Evolutionary conservation across 345 rosid species (phyloP).

Genomic region (Dovyalis caffra): DNA sequence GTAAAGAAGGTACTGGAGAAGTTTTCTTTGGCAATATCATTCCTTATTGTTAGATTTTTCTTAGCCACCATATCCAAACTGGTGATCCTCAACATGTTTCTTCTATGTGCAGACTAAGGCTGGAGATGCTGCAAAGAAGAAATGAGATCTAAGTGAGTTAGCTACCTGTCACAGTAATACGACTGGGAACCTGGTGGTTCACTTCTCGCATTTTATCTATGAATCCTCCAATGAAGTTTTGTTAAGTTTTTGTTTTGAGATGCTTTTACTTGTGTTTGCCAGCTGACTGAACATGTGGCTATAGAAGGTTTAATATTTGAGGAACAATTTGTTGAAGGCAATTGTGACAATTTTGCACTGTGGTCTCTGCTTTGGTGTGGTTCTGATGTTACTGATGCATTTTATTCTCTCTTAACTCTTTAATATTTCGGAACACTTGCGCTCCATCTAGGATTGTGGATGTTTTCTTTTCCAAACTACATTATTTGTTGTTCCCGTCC

Average conservation of each 20-base stretch:
- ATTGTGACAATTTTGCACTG: background rate
- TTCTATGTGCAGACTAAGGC: slow-evolving; percentile 33
- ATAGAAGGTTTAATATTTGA: background rate
- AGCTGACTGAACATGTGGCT: background rate
- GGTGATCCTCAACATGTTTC: background rate
- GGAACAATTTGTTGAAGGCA: background rate
- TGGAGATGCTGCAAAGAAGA: slow-evolving; percentile 44
- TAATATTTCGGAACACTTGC: background rate
- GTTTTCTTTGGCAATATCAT: background rate
- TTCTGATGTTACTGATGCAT: background rate
- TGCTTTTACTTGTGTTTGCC: background rate
- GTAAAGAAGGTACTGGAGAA: slow-evolving; percentile 24
- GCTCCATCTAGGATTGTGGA: background rate
- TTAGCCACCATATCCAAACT: background rate
- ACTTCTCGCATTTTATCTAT: background rate
- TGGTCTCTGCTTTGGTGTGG: background rate
- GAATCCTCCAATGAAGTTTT: background rate
- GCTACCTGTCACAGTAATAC: background rate
- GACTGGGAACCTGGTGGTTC: background rate
- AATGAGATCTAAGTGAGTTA: slow-evolving; percentile 11
- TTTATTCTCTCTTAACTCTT: background rate
- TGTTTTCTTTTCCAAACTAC: too few species aligned
- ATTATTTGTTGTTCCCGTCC: background rate
- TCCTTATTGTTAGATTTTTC: background rate
- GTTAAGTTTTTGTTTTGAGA: background rate